Base-by-base conservation (phyloP, 768 basidiomycete genomes). In the Glaciozyma antarctica region DNA sequence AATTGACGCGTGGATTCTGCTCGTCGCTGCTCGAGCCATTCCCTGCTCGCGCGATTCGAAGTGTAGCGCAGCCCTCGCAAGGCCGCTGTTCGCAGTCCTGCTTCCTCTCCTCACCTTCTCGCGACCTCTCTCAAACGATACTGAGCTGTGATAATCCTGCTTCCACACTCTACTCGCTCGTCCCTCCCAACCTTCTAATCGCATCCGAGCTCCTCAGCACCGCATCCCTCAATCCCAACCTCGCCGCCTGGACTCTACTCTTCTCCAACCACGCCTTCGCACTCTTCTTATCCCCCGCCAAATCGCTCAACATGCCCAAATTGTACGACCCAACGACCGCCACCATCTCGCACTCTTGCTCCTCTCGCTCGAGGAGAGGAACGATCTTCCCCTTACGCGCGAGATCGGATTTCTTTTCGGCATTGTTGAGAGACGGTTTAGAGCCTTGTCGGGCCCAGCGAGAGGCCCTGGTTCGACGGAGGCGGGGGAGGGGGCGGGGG, bases 281-380 rank as follows among this genome's bases (percentile, higher is more conserved):
- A 19, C 19, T 19, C 32, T 38, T 4, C 32, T 32, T 32, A 17
- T 55, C 54, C n/a, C 54, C 54, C 16, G 54, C 28, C 30, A 55
- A 16, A 30, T 71, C 69, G 26, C 58, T 38, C 53, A 71, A 48
- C 44, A 67, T 67, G 28, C 69, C 69, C 17, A 67, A n/a, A 43
- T 71, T 71, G 64, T 71, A 71, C 0, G 48, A 30, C 55, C 60
- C 32, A 7, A 67, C 66, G 24, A 67, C 63, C 2, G 66, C 66
- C 22, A 66, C 66, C 24, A 65, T 30, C 47, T 71, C 69, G 66
- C 69, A 71, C 47, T 70, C 69, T 17, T 41, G 34, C 45, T 67
- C 69, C 60, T 67, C 69, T 45, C 61, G 38, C 54, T 71, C 69
- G 1, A 34, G 52, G 13, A 67, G 58, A 2, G 66, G 61, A 1